A percentile compares a stretch with the other conserved stretches of the same genome.
Evolutionary conservation across 169 alveolate species (phyloP).

Genomic region (Hepatocystis sp.): DNA sequence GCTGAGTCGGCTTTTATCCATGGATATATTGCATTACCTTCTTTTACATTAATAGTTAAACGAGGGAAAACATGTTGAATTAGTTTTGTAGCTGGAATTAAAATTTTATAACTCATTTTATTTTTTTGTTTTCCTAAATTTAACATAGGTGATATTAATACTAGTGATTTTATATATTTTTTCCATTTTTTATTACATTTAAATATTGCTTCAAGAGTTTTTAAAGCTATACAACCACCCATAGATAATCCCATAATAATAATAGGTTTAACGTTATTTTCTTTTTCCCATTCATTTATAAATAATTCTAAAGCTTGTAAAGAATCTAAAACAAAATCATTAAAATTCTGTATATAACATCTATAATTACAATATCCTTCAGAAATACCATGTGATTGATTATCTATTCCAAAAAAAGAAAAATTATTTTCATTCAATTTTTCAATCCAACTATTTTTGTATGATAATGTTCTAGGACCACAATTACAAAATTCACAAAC

Average conservation of each 20-base stretch:
- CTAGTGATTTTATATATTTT: conserved; percentile 18
- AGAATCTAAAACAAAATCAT: conserved; percentile 75
- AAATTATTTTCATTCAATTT: conserved; percentile 77
- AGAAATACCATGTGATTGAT: conserved; percentile 83
- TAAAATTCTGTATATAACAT: conserved; percentile 72
- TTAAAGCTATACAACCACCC: conserved; percentile 70
- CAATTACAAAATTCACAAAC: conserved; percentile 47
- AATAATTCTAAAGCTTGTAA: conserved; percentile 80
- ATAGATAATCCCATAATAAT: conserved; percentile 59
- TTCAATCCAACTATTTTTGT: conserved; percentile 82
- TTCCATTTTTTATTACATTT: conserved; percentile 57
- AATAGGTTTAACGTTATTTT: conserved; percentile 42
- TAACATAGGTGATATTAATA: conserved; percentile 46
- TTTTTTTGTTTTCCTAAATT: conserved; percentile 61
- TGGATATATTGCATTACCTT: conserved; percentile 31
- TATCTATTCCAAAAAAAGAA: conserved; percentile 80
- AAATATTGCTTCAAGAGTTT: conserved; percentile 24
- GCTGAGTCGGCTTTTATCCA: conserved; percentile 41
- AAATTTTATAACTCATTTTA: conserved; percentile 26
- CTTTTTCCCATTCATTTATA: conserved; percentile 53
- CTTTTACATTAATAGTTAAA: conserved; percentile 48
- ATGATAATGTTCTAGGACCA: conserved; percentile 65
- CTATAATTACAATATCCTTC: conserved; percentile 77
- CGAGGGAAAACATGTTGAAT: conserved; percentile 38
- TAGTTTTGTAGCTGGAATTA: conserved; percentile 34